A percentile compares a stretch with the other conserved stretches of the same genome.
These are phyloP conservation scores for Tricholoma furcatifolium DNA, from an alignment of 768 basidiomycete genomes.

Conservation along the genomic window DNA sequence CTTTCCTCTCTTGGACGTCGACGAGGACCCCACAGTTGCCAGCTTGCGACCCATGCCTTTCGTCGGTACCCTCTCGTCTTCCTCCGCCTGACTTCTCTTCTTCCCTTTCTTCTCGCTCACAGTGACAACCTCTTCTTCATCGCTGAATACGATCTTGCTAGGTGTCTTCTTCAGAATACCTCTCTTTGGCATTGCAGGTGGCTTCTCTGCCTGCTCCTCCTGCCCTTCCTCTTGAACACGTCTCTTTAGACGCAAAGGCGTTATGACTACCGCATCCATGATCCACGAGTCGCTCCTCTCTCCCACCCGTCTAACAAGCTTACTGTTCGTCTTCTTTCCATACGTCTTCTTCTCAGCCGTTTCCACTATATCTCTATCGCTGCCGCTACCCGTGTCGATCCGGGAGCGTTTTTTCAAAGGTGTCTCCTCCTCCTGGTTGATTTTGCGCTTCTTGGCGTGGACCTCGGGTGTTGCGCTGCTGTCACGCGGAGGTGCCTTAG, in stretches of 20 bases:
- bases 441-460: slow-evolving; percentile 9
- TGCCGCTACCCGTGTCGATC: not conserved
- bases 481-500: not conserved
- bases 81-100: not conserved
- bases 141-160: slow-evolving; percentile 11
- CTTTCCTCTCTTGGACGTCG: slow-evolving; percentile 13
- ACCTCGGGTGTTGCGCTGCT: slow-evolving; percentile 5
- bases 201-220: slow-evolving; percentile 6
- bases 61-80: slow-evolving; percentile 8
- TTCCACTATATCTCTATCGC: slow-evolving; percentile 15
- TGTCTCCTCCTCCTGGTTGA: slow-evolving; percentile 2
- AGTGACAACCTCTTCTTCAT: slow-evolving; percentile 10
- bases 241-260: slow-evolving; percentile 10
- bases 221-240: not conserved
- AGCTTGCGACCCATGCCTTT: slow-evolving; percentile 1
- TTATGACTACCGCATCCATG: slow-evolving; percentile 11
- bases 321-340: slow-evolving; percentile 11
- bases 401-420: slow-evolving; percentile 8
- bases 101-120: slow-evolving; percentile 3
- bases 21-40: not conserved
- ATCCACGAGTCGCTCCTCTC: slow-evolving; percentile 14
- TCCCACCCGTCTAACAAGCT: slow-evolving; percentile 14
- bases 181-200: slow-evolving; percentile 3
- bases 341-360: not conserved
- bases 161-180: slow-evolving; percentile 12